phyloP scores from a whole-genome alignment of 768 basidiomycete genomes.

The Lentinula sp. region DNA sequence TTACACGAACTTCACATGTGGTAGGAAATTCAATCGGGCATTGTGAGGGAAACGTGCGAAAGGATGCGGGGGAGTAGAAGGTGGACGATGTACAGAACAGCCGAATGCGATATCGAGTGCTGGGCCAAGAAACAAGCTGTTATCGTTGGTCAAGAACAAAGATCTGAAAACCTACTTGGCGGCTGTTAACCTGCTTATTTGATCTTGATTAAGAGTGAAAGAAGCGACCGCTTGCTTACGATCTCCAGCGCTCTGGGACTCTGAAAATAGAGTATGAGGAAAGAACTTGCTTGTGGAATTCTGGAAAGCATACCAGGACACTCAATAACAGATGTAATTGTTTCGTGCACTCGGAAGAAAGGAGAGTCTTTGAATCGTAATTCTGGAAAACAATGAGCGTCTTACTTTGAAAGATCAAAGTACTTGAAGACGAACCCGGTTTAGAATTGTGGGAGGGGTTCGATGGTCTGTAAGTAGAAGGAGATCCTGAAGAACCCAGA shows the following conservation, averaged over 20 bases:
- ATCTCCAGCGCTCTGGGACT: slow-evolving; percentile 75
- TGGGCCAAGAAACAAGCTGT: slow-evolving; percentile 19
- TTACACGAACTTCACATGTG: slow-evolving; percentile 88
- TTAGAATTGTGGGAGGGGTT: slow-evolving; percentile 15
- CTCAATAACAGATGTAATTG: slow-evolving; percentile 59
- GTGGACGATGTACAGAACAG: slow-evolving; percentile 85
- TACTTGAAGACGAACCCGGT: slow-evolving; percentile 18
- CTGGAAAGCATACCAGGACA: slow-evolving; percentile 59
- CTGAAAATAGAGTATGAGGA: slow-evolving; percentile 27
- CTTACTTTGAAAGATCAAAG: slow-evolving; percentile 6
- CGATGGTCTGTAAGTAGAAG: slow-evolving; percentile 28
- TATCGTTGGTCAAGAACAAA: neutral
- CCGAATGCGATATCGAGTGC: slow-evolving; percentile 72
- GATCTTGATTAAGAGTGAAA: slow-evolving; percentile 65
- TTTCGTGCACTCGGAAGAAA: slow-evolving; percentile 64
- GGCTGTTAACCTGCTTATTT: slow-evolving; percentile 52
- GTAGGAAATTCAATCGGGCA: slow-evolving; percentile 89
- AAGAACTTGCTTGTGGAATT: slow-evolving; percentile 2
- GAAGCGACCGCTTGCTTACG: slow-evolving; percentile 55
- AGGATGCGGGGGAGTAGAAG: slow-evolving; percentile 53
- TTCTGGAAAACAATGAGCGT: slow-evolving; percentile 28
- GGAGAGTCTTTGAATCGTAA: slow-evolving; percentile 80
- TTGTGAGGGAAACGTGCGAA: slow-evolving; percentile 44
- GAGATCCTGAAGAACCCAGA: slow-evolving; percentile 24
- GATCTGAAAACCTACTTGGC: slow-evolving; percentile 37